Evolutionary conservation across 169 alveolate genomes (phyloP).

Genomic region (Cryptosporidium ubiquitum): DNA sequence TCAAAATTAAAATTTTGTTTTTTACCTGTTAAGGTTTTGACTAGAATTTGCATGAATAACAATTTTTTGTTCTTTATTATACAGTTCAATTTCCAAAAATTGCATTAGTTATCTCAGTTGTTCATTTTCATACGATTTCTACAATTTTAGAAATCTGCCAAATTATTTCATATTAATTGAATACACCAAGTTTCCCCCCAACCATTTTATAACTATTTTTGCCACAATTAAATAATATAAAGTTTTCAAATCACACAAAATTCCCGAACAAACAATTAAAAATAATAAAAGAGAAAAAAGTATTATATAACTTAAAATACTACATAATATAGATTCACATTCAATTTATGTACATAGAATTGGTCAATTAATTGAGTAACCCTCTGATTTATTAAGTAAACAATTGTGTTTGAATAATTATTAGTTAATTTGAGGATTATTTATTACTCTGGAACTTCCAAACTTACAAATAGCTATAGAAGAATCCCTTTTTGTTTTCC

Average conservation of each 20-base stretch:
- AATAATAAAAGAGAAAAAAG: not conserved
- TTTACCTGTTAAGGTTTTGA: slow-evolving; percentile 94
- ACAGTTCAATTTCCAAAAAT: not conserved
- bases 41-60: slow-evolving; percentile 87
- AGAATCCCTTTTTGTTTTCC: not conserved
- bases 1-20: slow-evolving; percentile 93
- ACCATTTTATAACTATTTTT: not conserved
- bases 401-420: not conserved
- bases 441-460: not conserved
- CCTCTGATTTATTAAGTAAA: not conserved
- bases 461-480: not conserved
- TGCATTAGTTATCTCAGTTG: not conserved
- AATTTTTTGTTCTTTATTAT: not conserved
- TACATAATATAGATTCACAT: not conserved
- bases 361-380: not conserved
- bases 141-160: not conserved
- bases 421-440: not conserved
- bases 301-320: not conserved
- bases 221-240: not conserved
- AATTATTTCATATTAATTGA: not conserved
- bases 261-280: not conserved
- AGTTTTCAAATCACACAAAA: not conserved
- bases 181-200: not conserved
- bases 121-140: not conserved
- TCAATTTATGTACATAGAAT: not conserved